Conservation (phyloP, 495 filamentous ascomycete species). For the Jackrogersella minutella region DNA sequence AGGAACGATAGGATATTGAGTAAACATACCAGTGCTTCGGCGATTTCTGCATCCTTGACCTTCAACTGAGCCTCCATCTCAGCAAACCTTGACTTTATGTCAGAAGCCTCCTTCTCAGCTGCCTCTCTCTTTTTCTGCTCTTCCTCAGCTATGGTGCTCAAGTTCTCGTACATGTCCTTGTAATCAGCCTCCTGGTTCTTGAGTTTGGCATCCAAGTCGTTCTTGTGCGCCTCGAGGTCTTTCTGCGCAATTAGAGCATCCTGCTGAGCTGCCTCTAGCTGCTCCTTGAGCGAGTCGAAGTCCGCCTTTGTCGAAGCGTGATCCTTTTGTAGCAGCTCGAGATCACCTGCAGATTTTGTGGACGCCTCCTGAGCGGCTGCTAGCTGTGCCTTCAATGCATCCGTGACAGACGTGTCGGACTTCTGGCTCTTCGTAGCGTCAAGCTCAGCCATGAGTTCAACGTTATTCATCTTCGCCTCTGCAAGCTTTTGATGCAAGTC, state of each 20-base stretch:
- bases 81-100: slow-evolving; percentile 50
- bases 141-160: slow-evolving; percentile 59
- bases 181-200: slow-evolving; percentile 62
- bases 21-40: slow-evolving; percentile 58
- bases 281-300: slow-evolving; percentile 45
- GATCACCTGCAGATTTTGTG: slow-evolving; percentile 27
- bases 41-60: slow-evolving; percentile 63
- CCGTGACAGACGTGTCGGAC: slow-evolving; percentile 58
- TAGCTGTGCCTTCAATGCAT: slow-evolving; percentile 53
- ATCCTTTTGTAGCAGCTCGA: slow-evolving; percentile 40
- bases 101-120: slow-evolving; percentile 49
- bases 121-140: slow-evolving; percentile 53
- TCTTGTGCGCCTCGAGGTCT: slow-evolving; percentile 56
- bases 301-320: slow-evolving; percentile 38
- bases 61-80: slow-evolving; percentile 58
- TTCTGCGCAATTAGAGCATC: slow-evolving; percentile 52
- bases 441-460: slow-evolving; percentile 61
- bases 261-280: slow-evolving; percentile 48
- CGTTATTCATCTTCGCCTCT: slow-evolving; percentile 63
- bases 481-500: slow-evolving; percentile 58
- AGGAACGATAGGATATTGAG: background rate
- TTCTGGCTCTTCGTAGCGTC: slow-evolving; percentile 61
- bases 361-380: slow-evolving; percentile 34
- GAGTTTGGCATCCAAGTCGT: slow-evolving; percentile 50
- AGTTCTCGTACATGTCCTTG: slow-evolving; percentile 62